Evolutionary conservation across 2,329 filamentous ascomycete species (phyloP), one percentile per base, ranked within the genome.

Genomic region (Iodosphaeria phyllophila): DNA sequence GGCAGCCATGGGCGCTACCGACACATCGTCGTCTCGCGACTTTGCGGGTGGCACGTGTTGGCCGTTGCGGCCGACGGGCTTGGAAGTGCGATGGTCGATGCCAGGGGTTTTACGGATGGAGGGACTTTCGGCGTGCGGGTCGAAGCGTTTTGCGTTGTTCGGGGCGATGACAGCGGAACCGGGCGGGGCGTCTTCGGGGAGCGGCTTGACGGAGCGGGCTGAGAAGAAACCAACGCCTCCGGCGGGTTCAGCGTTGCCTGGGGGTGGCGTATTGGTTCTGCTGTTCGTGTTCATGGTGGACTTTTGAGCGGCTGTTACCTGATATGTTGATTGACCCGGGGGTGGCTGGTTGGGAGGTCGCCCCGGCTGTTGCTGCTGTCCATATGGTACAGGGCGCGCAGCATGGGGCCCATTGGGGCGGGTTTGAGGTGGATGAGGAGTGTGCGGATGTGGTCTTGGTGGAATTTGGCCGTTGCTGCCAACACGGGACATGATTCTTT

Each of bases 21-120:
- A 36, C 43, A 33, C 28, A 39, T 41, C 41, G 8, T 33, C 29
- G 7, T 46, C 40, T 12, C 37, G 37, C 25, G n/a, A n/a, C n/a
- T 43, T 40, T 2, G 35, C 17, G 2, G 59, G 55, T 1, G 58
- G 43, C 1, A 68, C 52, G 29, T 71, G 64, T 32, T 64, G 55
- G 0, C 58, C 51, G 22, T 56, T 59, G 32, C 61, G 64, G 4
- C 61, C 63, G 2, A 92, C 52, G 0, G 83, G 80, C 26, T 74
- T 73, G 4, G 77, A 84, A 25, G 68, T 74, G 13, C 54, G 70
- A 41, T 91, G 80, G 40, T 93, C 82, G 19, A 93, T 64, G 3
- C 84, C 84, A 0, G 77, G 76, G 1, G 86, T 93, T 43, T 86
- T 84, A 32, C 80, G 69, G 41, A 92, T 83, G 1, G 83, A 89